phyloP scores from a whole-genome alignment of 2,329 filamentous ascomycete genomes.

The Trichoderma sp. region DNA sequence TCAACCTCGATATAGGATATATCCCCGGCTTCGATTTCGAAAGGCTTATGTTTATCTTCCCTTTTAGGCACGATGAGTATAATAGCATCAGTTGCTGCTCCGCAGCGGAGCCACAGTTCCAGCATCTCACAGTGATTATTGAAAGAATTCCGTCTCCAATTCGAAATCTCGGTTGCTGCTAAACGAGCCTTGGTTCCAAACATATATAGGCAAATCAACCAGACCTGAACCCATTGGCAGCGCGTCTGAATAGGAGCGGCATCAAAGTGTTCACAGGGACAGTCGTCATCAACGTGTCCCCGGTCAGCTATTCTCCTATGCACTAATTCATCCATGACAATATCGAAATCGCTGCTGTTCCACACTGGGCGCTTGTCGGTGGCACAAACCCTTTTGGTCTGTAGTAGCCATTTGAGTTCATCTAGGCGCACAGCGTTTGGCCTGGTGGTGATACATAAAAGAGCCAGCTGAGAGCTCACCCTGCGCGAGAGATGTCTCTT shows the following conservation, averaged over 20 bases:
- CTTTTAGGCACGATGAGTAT: neutral
- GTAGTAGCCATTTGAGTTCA: too few species aligned
- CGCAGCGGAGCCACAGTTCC: neutral
- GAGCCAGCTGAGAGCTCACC: too few species aligned
- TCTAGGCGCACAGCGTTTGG: too few species aligned
- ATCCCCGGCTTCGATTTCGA: neutral
- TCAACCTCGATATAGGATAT: neutral
- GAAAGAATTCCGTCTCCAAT: too few species aligned
- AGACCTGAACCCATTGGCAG: neutral
- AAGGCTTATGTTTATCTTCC: too few species aligned
- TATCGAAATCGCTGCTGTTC: too few species aligned
- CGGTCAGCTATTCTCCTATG: too few species aligned
- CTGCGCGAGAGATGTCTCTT: too few species aligned
- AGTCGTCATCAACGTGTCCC: neutral
- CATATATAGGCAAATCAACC: neutral
- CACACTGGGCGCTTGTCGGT: neutral
- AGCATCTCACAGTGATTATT: neutral
- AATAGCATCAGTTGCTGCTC: neutral
- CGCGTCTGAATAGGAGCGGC: fast-evolving
- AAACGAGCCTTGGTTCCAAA: neutral
- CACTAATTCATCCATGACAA: too few species aligned
- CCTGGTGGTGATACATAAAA: too few species aligned
- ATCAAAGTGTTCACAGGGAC: neutral
- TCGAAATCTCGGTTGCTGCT: too few species aligned
- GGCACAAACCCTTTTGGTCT: neutral